Conservation (phyloP, 169 alveolate species). For the Theileria parva region DNA sequence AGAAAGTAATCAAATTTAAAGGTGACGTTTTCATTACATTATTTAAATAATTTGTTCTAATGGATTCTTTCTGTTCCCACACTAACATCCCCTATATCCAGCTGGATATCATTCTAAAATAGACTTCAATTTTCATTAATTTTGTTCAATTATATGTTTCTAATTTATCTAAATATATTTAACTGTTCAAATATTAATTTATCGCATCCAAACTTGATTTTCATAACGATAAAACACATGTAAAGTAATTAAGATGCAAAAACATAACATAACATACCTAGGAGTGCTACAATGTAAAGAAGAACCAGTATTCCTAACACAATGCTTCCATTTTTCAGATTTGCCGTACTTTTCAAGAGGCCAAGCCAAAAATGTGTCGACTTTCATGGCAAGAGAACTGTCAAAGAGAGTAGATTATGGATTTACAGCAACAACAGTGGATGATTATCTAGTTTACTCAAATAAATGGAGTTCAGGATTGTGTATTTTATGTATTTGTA, state of each 20-base stretch:
- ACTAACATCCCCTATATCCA: no score
- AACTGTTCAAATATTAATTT: not conserved
- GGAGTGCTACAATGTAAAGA: slow-evolving; percentile 56
- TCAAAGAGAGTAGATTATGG: slow-evolving; percentile 40
- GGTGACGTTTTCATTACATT: not conserved
- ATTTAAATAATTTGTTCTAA: no score
- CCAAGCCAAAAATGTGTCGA: slow-evolving; percentile 45
- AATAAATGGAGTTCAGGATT: slow-evolving; percentile 57
- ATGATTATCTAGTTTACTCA: slow-evolving; percentile 50
- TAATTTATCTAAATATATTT: not conserved
- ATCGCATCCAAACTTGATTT: not conserved
- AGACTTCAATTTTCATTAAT: no score
- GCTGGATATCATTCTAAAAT: no score
- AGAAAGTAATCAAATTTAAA: slow-evolving; percentile 18
- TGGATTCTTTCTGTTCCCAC: no score
- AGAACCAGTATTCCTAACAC: slow-evolving; percentile 43
- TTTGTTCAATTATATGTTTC: not conserved
- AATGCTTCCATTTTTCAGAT: slow-evolving; percentile 41
- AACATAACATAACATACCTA: slow-evolving; percentile 36
- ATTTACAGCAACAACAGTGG: slow-evolving; percentile 33
- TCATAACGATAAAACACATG: not conserved
- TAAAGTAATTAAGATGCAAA: slow-evolving; percentile 21
- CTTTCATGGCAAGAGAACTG: slow-evolving; percentile 54
- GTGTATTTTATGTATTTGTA: slow-evolving; percentile 52
- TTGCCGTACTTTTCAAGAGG: slow-evolving; percentile 39